phyloP scores from a whole-genome alignment of 441 rosid genomes.

The Eutrema salsugineum region DNA sequence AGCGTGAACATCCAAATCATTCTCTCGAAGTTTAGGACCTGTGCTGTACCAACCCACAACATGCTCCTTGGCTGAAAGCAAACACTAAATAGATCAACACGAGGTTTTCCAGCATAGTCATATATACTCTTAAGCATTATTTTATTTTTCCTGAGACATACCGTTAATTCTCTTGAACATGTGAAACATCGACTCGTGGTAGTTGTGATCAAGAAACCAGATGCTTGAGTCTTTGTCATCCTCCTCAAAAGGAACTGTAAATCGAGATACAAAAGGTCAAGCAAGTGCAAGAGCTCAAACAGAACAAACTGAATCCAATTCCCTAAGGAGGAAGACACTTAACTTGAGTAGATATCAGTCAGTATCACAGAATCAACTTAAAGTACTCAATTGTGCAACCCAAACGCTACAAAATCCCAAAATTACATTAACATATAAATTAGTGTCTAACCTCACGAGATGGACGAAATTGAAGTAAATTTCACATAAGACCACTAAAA shows the following conservation, averaged over 20 bases:
- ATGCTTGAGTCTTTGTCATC: constrained; percentile 81
- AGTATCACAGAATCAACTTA: background rate
- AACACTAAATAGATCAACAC: background rate
- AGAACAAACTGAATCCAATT: background rate
- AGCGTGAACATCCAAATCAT: constrained; percentile 73
- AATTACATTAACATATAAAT: background rate
- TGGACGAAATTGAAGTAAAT: background rate
- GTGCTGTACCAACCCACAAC: constrained; percentile 97
- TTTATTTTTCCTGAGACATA: background rate
- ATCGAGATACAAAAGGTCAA: background rate
- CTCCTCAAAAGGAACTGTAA: constrained; percentile 87
- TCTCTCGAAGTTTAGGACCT: constrained; percentile 80
- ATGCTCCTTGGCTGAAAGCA: constrained; percentile 80
- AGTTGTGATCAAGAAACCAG: constrained; percentile 90
- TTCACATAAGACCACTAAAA: background rate
- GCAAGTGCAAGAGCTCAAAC: too few relatives aligned
- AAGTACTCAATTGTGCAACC: background rate
- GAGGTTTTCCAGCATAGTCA: background rate
- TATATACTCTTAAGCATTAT: background rate
- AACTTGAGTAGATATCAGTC: background rate
- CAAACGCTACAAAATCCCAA: background rate
- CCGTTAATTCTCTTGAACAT: constrained; percentile 94
- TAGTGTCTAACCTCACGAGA: background rate
- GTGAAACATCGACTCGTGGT: constrained; percentile 81
- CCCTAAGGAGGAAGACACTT: background rate